Evolutionary conservation across 495 filamentous ascomycete genomes (phyloP), one percentile per base, ranked within the genome.

Genomic region (Penicillium dipodomyicola): DNA sequence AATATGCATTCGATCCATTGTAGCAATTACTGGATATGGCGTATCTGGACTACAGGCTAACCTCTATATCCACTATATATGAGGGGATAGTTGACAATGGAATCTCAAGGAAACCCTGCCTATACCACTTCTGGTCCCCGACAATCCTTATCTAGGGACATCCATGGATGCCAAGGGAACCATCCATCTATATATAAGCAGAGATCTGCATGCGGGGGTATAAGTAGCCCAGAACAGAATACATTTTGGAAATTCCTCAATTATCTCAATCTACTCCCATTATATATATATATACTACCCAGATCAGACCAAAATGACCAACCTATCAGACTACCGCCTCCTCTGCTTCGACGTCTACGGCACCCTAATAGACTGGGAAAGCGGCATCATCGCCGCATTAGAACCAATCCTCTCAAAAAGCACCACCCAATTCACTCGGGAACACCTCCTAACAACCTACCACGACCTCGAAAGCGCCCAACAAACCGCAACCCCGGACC

Each of bases 291-390:
- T 49, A 22, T 22, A 22, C 22, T 22, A 29, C 14, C 10, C 15
- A 11, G n/a, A 25, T 12, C 50, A 25, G 10, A 11, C 35, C 49
- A 64, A 27, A 25, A 76, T 74, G 72, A 58, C 69, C 17, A 49
- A 47, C 20, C 70, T 82, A 19, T 68, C 67, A 17, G 54, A 71
- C 57, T 82, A 73, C 68, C 69, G 64, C 5, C 65, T 85, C 52
- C 82, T 91, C 32, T 76, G 73, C 65, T 94, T 95, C 74, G 89
- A 95, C 69, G 83, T 88, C 77, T 93, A 90, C 69, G 87, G 89
- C 67, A 95, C 90, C 0, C 80, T 92, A 23, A 84, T 93, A 48
- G 87, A 92, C 77, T 90, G 87, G 87, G 82, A 91, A 67, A 54
- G 47, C 6, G 77, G 76, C 32, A 74, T 80, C 23, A 60, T 76